A percentile compares a stretch with the other conserved stretches of the same genome.
These are phyloP conservation scores for Sugiyamaella novakii DNA, from an alignment of 1,139 yeast genomes.

Conservation along the genomic window DNA sequence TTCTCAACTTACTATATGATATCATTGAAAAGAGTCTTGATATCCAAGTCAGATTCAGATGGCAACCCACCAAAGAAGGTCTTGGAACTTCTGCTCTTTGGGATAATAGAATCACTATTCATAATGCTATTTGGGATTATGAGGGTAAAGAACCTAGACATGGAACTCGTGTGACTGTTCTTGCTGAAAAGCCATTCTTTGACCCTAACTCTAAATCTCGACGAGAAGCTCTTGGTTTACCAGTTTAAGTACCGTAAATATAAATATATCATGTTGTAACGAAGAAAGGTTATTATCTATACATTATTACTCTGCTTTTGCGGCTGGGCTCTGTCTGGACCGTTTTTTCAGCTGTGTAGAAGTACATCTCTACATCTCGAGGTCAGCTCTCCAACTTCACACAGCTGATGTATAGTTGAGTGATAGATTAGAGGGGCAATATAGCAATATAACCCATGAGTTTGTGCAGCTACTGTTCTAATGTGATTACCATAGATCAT, in stretches of 20 bases:
- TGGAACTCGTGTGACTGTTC: conserved; percentile 60
- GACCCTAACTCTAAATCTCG: conserved; percentile 56
- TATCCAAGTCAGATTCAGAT: conserved; percentile 57
- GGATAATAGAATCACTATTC: conserved; percentile 60
- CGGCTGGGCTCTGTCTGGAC: neutral
- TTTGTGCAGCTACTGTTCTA: no score
- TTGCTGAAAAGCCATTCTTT: conserved; percentile 58
- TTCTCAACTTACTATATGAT: conserved; percentile 48
- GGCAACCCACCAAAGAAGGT: conserved; percentile 54
- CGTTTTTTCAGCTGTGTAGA: no score
- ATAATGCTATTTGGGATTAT: conserved; percentile 53
- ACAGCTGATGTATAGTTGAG: no score
- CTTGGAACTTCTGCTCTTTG: conserved; percentile 59
- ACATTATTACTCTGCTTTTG: neutral
- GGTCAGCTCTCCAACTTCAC: no score
- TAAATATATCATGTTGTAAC: no score
- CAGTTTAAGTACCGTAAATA: neutral
- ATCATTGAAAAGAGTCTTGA: conserved; percentile 51
- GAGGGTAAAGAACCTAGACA: conserved; percentile 52
- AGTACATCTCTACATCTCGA: no score
- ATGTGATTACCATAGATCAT: no score
- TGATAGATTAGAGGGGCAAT: no score
- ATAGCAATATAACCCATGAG: no score
- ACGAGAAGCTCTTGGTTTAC: conserved; percentile 49
- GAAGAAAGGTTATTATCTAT: no score